Evolutionary conservation across 108 stramenopile genomes (phyloP), one percentile per base, ranked within the genome.

Genomic region (Conticribra weissflogii): DNA sequence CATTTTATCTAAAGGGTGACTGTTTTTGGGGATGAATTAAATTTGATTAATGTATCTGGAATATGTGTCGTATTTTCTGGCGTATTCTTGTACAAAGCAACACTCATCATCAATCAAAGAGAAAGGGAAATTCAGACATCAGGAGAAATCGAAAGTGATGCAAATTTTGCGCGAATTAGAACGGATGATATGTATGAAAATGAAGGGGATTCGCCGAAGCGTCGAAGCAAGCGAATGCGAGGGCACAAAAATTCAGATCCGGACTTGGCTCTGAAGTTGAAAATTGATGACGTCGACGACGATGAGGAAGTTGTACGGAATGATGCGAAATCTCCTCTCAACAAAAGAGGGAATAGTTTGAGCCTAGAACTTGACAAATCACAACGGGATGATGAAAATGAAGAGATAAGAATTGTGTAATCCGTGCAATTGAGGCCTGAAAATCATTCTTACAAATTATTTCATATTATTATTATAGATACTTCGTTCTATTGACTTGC

Each of bases 51-150:
- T 31, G 47, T 87, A 5, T 61, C 63, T 5, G 92, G 92, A 29
- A 88, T 86, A 52, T 45, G 52, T 25, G 67, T 92, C n/a, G 89
- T 96, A 12, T 89, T 96, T 54, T 64, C 64, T 31, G 95, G 91
- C 18, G 91, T 94, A 3, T 59, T 86, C 30, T 33, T 92, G 54
- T 96, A 93, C 63, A 96, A 96, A 74, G 59, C 86, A 30, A 76
- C 82, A 21, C 85, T 82, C 64, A 86, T 88, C 71, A 25, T 91
- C 8, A 86, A 86, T 32, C 47, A 56, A 31, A 59, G 67, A 44
- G 52, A 77, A 44, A 67, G 52, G 8, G 72, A 68, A 17, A 78
- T 56, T 19, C n/a, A n/a, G n/a, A n/a, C 8, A 12, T 33, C 29
- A 23, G 33, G 19, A 54, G 60, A 63, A 12, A 45, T 50, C 8